Evolutionary conservation across 2,329 filamentous ascomycete species (phyloP).

Genomic region (Verticillium nonalfalfae): DNA sequence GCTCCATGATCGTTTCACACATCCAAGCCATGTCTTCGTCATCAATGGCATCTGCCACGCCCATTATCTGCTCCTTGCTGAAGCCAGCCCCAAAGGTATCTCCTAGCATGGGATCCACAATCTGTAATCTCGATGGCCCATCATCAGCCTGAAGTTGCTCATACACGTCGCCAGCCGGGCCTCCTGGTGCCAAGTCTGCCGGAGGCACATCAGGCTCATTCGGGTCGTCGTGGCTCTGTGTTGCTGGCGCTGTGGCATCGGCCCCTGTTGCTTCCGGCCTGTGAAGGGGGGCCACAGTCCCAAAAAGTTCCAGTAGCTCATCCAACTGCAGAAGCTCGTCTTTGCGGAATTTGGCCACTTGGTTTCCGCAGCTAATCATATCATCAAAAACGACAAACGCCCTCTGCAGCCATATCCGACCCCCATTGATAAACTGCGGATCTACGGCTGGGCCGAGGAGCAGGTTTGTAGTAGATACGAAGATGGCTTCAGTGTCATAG

Average conservation of each 20-base stretch:
- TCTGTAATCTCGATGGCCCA: neutral
- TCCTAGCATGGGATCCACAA: neutral
- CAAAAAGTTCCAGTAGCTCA: constrained; percentile 22
- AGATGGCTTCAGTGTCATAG: constrained; percentile 34
- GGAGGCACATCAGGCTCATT: neutral
- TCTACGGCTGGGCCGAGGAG: constrained; percentile 30
- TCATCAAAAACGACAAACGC: constrained; percentile 37
- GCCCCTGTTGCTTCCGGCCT: constrained; percentile 3
- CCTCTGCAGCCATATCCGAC: constrained; percentile 29
- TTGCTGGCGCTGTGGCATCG: neutral
- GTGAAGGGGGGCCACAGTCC: constrained; percentile 14
- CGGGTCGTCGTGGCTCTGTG: neutral
- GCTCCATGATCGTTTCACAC: constrained; percentile 36
- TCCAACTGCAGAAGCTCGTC: constrained; percentile 39
- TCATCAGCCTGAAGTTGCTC: neutral
- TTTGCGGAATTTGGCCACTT: constrained; percentile 34
- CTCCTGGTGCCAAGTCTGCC: neutral
- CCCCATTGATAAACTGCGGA: constrained; percentile 23
- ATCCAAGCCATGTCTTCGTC: constrained; percentile 36
- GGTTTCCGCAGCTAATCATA: constrained; percentile 37
- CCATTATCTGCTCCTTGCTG: constrained; percentile 38
- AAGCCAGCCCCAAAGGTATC: constrained; percentile 24
- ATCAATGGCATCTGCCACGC: constrained; percentile 40
- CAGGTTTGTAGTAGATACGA: constrained; percentile 34
- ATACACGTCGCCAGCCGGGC: constrained; percentile 13